phyloP scores from a whole-genome alignment of 495 filamentous ascomycete species.

The Penicillium ochrochloron region DNA sequence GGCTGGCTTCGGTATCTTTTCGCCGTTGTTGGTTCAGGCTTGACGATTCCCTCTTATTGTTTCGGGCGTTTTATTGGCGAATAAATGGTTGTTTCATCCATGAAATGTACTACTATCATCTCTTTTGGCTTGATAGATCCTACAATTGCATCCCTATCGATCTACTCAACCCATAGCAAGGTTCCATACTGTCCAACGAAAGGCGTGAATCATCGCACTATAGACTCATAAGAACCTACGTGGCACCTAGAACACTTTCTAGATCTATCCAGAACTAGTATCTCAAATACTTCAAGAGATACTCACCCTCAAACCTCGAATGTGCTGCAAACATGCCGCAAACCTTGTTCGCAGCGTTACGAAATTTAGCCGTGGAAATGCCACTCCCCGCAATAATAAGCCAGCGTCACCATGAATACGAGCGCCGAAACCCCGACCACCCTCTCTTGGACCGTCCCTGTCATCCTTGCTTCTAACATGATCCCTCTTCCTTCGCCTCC shows the following conservation, averaged over 20 bases:
- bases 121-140: not conserved
- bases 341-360: not conserved
- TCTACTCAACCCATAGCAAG: not conserved
- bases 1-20: conserved; percentile 5
- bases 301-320: too few relatives aligned
- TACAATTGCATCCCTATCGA: not conserved
- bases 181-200: too few relatives aligned
- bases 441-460: not conserved
- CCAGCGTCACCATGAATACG: not conserved
- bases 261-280: not conserved
- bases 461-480: not conserved
- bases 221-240: too few relatives aligned
- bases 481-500: not conserved
- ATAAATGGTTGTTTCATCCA: conserved; percentile 2
- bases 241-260: not conserved
- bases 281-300: too few relatives aligned
- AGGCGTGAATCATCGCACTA: not conserved
- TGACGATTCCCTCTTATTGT: conserved; percentile 22
- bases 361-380: conserved; percentile 1
- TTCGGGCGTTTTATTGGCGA: conserved; percentile 18
- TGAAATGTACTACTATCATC: not conserved
- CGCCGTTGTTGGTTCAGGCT: conserved; percentile 11
- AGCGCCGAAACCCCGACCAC: not conserved
- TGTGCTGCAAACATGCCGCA: not conserved
- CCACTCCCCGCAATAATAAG: not conserved